phyloP scores from a whole-genome alignment of 2,329 filamentous ascomycete genomes.

The Cadophora gregata region DNA sequence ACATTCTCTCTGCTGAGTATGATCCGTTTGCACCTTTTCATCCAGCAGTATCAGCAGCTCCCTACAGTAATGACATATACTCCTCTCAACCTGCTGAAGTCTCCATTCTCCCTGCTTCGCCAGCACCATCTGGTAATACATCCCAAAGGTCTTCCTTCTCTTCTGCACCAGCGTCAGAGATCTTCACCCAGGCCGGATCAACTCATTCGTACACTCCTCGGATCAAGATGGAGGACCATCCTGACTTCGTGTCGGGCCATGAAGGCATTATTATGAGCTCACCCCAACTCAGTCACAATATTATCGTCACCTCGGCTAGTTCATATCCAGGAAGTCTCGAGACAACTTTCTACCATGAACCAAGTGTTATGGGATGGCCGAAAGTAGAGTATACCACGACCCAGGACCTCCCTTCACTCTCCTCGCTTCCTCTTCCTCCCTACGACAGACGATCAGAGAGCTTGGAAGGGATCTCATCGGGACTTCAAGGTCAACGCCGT shows the following conservation, averaged over 20 bases:
- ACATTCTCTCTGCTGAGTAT: constrained; percentile 57
- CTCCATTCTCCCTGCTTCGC: constrained; percentile 40
- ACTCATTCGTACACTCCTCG: constrained; percentile 41
- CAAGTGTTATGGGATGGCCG: constrained; percentile 38
- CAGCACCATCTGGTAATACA: constrained; percentile 40
- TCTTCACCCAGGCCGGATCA: constrained; percentile 42
- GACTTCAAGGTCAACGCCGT: constrained; percentile 30
- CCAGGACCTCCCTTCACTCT: constrained; percentile 40
- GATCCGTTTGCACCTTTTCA: constrained; percentile 57
- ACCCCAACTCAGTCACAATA: constrained; percentile 35
- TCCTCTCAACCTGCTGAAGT: constrained; percentile 47
- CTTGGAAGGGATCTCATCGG: constrained; percentile 32
- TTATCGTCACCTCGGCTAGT: constrained; percentile 34
- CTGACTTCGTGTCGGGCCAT: constrained; percentile 36
- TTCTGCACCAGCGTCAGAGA: constrained; percentile 42
- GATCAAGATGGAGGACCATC: constrained; percentile 44
- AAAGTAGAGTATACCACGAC: constrained; percentile 39
- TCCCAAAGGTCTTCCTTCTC: constrained; percentile 46
- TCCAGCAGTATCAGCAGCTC: constrained; percentile 45
- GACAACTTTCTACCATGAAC: constrained; percentile 38
- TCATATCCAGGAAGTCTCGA: constrained; percentile 42
- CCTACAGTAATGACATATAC: constrained; percentile 57
- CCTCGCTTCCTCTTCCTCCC: constrained; percentile 37
- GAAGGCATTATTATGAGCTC: constrained; percentile 40
- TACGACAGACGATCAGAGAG: constrained; percentile 41